Percentiles rank a stretch among this genome's conserved stretches.
These are phyloP conservation scores for Amanita rubescens DNA, from an alignment of 768 basidiomycete species.

Conservation along the genomic window DNA sequence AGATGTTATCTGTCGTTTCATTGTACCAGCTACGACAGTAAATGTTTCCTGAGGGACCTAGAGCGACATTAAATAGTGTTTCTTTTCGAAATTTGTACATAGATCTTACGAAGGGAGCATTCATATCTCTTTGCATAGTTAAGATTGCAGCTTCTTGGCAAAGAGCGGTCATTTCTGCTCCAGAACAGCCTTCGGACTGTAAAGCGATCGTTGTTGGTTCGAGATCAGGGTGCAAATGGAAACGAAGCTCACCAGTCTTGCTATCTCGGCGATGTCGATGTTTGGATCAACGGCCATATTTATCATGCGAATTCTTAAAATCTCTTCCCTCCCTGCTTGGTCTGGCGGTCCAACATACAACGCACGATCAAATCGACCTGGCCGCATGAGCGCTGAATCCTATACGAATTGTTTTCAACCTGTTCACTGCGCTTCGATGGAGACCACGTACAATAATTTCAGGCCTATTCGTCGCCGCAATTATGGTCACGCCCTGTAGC, in stretches of 20 bases:
- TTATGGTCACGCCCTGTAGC: slow-evolving; percentile 86
- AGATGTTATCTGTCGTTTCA: slow-evolving; percentile 81
- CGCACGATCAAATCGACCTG: slow-evolving; percentile 90
- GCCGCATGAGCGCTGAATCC: slow-evolving; percentile 94
- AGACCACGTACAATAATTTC: slow-evolving; percentile 60
- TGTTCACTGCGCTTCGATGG: not conserved
- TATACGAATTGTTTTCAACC: slow-evolving; percentile 22
- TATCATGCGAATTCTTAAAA: slow-evolving; percentile 67
- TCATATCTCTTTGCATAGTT: slow-evolving; percentile 84
- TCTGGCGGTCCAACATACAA: slow-evolving; percentile 94
- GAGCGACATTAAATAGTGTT: not conserved
- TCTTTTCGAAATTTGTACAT: not conserved
- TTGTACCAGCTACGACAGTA: slow-evolving; percentile 57
- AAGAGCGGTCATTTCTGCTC: slow-evolving; percentile 85
- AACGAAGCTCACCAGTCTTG: slow-evolving; percentile 46
- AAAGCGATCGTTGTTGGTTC: not conserved
- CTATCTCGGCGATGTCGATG: slow-evolving; percentile 62
- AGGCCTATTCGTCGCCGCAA: slow-evolving; percentile 95
- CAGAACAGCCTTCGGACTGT: slow-evolving; percentile 93
- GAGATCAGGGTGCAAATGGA: not conserved
- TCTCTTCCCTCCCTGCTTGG: slow-evolving; percentile 69
- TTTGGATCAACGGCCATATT: slow-evolving; percentile 77
- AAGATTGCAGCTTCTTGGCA: slow-evolving; percentile 94
- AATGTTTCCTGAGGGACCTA: slow-evolving; percentile 78
- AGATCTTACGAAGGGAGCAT: slow-evolving; percentile 61